phyloP scores from a whole-genome alignment of 805 yeast species.

The Isabelozyma gotoi region DNA sequence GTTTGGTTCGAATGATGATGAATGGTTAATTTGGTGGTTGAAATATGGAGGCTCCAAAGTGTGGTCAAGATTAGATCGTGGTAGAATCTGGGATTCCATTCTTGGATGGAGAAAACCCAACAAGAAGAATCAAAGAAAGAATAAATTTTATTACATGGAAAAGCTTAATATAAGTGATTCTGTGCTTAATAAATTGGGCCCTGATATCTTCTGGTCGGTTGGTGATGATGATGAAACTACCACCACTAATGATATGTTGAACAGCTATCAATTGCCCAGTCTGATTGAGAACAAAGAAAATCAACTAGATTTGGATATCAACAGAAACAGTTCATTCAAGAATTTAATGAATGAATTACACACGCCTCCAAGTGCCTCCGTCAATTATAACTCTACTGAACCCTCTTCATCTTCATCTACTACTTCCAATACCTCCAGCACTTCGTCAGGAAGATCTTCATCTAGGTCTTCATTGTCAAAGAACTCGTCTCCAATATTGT shows the following conservation, averaged over 20 bases:
- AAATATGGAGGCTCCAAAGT: constrained; percentile 87
- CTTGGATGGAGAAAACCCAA: constrained; percentile 65
- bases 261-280: background rate
- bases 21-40: constrained; percentile 95
- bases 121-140: constrained; percentile 28
- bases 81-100: constrained; percentile 84
- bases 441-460: constrained; percentile 8
- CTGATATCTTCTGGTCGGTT: constrained; percentile 62
- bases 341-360: constrained; percentile 31
- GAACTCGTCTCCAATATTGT: background rate
- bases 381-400: background rate
- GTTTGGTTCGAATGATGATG: constrained; percentile 61
- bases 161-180: constrained; percentile 33
- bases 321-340: constrained; percentile 25
- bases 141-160: constrained; percentile 27
- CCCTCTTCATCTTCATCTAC: background rate
- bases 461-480: constrained; percentile 9
- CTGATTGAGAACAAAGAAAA: background rate
- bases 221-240: constrained; percentile 7
- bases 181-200: constrained; percentile 43
- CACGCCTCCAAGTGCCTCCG: constrained; percentile 7
- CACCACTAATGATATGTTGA: background rate
- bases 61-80: constrained; percentile 78
- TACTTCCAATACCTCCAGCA: background rate
- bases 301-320: background rate